Evolutionary conservation across 139 green algal species (phyloP), one percentile per base, ranked within the genome.

Genomic region (Asterochloris sp.): DNA sequence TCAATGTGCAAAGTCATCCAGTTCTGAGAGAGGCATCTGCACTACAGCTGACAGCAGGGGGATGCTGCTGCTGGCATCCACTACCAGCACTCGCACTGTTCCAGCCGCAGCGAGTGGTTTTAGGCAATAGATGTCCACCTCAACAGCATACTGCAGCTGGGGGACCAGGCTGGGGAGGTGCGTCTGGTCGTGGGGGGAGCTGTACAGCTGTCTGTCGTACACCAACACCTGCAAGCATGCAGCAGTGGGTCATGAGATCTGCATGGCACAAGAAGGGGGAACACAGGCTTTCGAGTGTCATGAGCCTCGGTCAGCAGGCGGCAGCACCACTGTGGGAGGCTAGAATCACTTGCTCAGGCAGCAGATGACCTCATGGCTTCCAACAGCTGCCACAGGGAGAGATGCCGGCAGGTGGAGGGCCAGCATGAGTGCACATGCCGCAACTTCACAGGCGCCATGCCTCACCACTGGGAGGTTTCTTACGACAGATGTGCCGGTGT

Each of bases 21-120:
- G 62, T 76, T 94, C 91, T 54, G 83, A 89, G 26, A 91, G 13
- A 13, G 91, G 91, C 88, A 95, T 92, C 60, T 88, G 87, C 14
- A 91, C 69, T 8, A 89, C 15, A 12, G 88, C 87, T 28, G 87
- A 86, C 76, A 95, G 84, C n/a, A 92, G 69, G 4, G 91, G 91
- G 10, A 89, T 68, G 29, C 76, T 86, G 81, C 81, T 91, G 64
- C 27, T 73, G 13, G 73, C 76, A 24, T 74, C 79, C 17, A 91
- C 62, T 73, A 93, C 71, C 62, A 91, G 64, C 17, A 95, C 76
- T 13, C 80, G 83, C 26, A 93, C 77, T 21, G n/a, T 80, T 69
- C 84, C 90, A 17, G 69, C 47, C 16, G 75, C 87, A 11, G 81
- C 75, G 0, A 29, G 62, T 8, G 91, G 91, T 63, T 92, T 69